Evolutionary conservation across 2,329 filamentous ascomycete species (phyloP), one percentile per base, ranked within the genome.

Genomic region (Niveomyces coronatus): DNA sequence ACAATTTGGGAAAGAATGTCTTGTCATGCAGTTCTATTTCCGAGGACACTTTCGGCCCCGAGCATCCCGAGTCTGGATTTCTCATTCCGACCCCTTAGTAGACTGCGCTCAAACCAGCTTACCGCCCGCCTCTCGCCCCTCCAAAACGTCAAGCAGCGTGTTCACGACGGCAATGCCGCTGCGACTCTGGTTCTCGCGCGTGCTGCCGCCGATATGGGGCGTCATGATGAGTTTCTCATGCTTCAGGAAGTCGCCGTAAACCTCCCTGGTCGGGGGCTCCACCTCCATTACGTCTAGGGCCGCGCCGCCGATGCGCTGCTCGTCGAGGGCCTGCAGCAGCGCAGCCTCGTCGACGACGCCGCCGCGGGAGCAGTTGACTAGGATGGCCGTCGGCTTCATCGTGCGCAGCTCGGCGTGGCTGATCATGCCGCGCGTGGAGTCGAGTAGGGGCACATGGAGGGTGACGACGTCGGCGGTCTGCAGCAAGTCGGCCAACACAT

Each of bases 201-300:
- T 68, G 2, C 62, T 55, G 1, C 60, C 64, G 3, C 64, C 65
- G 33, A 65, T 56, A 40, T 65, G 62, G 14, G 62, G 62, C 14
- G 59, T 63, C 38, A 57, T 56, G 22, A 64, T 47, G 8, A 59
- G 52, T 24, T 53, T 56, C 16, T 47, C 27, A 19, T 28, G 28
- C n/a, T 49, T 42, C 52, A 55, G 57, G 11, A 61, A 39, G 4
- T 41, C 38, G 1, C 47, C 48, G 40, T 61, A 60, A n/a, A 40
- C 49, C 26, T 55, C 51, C 16, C 38, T 27, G 11, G 39, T 57
- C 16, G 47, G 47, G 6, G 50, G 49, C 39, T 45, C 59, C 44
- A 40, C 34, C 28, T 47, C 46, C 15, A 46, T 58, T 18, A 61
- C 58, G 43, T 62, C 59, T 26, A 61, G 48, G 36, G 54, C 57